Conservation (phyloP, 2,329 filamentous ascomycete genomes). For the Trichoderma hamatum region DNA sequence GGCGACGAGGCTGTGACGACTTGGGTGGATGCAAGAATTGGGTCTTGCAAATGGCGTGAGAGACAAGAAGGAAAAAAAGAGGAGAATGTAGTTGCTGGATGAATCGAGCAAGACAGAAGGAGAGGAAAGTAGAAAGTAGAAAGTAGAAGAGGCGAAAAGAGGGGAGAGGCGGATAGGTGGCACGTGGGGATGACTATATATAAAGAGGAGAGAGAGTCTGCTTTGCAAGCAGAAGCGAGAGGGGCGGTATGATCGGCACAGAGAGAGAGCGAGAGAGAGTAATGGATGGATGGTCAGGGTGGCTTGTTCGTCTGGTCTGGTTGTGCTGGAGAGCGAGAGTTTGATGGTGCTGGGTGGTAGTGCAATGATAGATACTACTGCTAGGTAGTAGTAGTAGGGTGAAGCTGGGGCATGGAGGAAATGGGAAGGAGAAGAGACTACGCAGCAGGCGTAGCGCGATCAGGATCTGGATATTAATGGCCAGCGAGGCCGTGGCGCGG, state of each 20-base stretch:
- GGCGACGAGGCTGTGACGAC: background rate
- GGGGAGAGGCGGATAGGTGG: background rate
- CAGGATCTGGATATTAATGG: constrained; percentile 23
- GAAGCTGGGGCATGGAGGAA: constrained; percentile 29
- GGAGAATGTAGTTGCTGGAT: background rate
- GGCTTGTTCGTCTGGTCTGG: background rate
- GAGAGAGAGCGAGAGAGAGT: background rate
- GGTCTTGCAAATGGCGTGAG: constrained; percentile 1
- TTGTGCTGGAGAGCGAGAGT: constrained; percentile 4
- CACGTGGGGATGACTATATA: background rate
- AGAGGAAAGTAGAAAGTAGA: background rate
- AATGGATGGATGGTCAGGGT: background rate
- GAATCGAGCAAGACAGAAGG: background rate
- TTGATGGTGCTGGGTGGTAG: constrained; percentile 13
- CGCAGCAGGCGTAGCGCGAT: constrained; percentile 4
- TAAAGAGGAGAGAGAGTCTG: background rate
- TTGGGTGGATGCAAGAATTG: constrained; percentile 7
- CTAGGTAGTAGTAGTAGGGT: no score
- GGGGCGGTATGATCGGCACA: constrained; percentile 16
- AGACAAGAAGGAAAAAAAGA: constrained; percentile 9
- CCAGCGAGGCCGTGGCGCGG: constrained; percentile 18
- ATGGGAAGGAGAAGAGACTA: constrained; percentile 21
- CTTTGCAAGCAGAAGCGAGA: background rate
- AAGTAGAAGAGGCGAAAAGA: background rate
- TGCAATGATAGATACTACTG: background rate